Evolutionary conservation across 164 flowering plant species (phyloP), one percentile per base, ranked within the genome.

Genomic region (Saururus chinensis): DNA sequence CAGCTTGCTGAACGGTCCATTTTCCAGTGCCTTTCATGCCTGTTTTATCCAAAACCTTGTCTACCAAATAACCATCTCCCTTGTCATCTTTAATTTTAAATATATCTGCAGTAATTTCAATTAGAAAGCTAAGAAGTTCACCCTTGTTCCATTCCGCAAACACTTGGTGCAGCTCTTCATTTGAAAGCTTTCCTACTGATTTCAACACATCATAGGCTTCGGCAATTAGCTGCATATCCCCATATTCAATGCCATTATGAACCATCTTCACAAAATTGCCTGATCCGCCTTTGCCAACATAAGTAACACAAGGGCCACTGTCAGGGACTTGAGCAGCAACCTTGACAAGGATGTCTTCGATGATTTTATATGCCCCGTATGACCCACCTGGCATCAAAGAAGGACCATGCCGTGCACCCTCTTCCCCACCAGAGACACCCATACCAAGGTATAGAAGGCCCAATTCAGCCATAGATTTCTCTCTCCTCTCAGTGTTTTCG

Each of bases 341-440:
- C 74, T 83, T 83, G 17, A 76, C 75, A 66, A 85, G 80, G 60
- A 83, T 83, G 56, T 85, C 91, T 66, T 83, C 86, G 11, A 81
- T 80, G 68, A 83, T 35, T 69, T 79, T 81, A 72, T 77, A 85
- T 45, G 86, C 91, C 68, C 80, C 80, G 63, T 71, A 79, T 26
- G 92, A 85, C 35, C 88, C 88, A 22, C 88, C 88, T 48, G 92
- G 92, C 92, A 83, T 85, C 76, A 85, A 52, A 53, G 92, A 85
- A 8, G 92, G 92, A 11, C 92, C 84, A 62, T 71, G 54, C 23
- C 88, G 73, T 49, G 91, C 91, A 59, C 90, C 88, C 70, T 85
- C 91, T 68, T 85, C 91, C 61, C 91, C 88, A 58, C 88, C 88
- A 17, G 89, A 82, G 71, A 84, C 89, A 57, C 89, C 89, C 85